These are phyloP conservation scores for Grosmannia penicillata DNA, from an alignment of 2,329 filamentous ascomycete species.

Conservation along the genomic window DNA sequence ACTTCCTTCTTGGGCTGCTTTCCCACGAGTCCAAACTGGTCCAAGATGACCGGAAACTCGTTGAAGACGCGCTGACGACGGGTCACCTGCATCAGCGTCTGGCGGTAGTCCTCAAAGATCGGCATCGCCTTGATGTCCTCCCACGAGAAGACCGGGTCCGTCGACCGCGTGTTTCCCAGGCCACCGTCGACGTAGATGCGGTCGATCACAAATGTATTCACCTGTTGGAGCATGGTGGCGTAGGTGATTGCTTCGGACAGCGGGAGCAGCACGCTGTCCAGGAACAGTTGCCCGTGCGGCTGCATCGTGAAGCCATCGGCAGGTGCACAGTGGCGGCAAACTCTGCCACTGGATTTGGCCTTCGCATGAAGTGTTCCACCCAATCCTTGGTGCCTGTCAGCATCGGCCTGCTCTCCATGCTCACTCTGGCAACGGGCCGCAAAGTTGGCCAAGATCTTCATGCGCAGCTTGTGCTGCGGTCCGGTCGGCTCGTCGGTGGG, in stretches of 20 bases:
- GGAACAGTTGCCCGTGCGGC: slow-evolving; percentile 7
- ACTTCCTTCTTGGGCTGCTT: too few species aligned
- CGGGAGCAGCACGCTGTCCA: slow-evolving; percentile 8
- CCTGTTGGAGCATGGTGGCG: slow-evolving; percentile 5
- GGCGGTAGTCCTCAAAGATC: slow-evolving; percentile 7
- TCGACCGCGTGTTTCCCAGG: background rate
- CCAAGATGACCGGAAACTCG: slow-evolving; percentile 1
- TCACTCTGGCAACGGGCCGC: slow-evolving; percentile 4
- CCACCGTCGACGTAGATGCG: slow-evolving; percentile 5
- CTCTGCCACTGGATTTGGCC: background rate
- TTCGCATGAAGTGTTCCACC: background rate
- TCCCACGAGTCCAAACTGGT: slow-evolving; percentile 2
- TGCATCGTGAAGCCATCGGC: slow-evolving; percentile 8
- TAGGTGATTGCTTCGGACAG: slow-evolving; percentile 3
- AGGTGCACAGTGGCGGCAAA: background rate
- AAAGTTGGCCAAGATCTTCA: slow-evolving; percentile 8
- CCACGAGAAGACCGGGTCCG: background rate
- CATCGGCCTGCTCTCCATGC: background rate
- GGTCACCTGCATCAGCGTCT: slow-evolving; percentile 2
- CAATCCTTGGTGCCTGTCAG: background rate
- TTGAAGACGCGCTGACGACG: slow-evolving; percentile 3
- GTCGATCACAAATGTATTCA: slow-evolving; percentile 6
- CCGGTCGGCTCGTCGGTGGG: slow-evolving; percentile 6
- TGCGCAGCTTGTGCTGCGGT: slow-evolving; percentile 4
- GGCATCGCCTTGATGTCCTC: slow-evolving; percentile 3